phyloP scores from a whole-genome alignment of 768 basidiomycete genomes.

The Boletus rubroflammeus region DNA sequence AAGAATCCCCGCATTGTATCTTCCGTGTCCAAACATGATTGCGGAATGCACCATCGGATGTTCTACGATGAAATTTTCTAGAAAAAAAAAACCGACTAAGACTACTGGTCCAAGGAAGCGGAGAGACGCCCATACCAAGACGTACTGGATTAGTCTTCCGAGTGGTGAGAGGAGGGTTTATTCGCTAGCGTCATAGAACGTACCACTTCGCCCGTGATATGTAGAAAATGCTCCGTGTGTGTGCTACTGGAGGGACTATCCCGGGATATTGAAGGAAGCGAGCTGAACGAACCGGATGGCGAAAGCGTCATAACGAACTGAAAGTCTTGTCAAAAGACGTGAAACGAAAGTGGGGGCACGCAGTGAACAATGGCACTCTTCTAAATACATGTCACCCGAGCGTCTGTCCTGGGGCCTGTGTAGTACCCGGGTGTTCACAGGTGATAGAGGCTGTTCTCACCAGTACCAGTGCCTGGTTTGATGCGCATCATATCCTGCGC shows the following conservation, averaged over 20 bases:
- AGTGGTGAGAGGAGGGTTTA: not conserved
- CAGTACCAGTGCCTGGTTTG: not conserved
- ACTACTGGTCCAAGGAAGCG: not conserved
- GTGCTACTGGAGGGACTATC: not conserved
- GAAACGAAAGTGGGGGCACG: not conserved
- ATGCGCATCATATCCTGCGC: not conserved
- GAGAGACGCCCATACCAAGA: constrained; percentile 11
- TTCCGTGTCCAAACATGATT: constrained; percentile 22
- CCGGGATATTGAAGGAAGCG: not conserved
- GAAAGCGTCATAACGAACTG: constrained; percentile 1
- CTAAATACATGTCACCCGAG: not conserved
- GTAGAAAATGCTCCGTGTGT: constrained; percentile 3
- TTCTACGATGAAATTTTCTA: constrained; percentile 16
- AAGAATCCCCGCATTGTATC: constrained; percentile 16
- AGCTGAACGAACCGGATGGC: not conserved
- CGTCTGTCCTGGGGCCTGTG: not conserved
- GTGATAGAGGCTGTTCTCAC: not conserved
- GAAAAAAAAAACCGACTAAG: not conserved
- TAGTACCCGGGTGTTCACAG: not conserved
- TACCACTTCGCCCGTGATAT: constrained; percentile 20
- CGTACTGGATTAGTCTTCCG: constrained; percentile 13
- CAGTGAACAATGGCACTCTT: not conserved
- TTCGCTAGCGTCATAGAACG: not conserved
- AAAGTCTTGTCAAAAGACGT: constrained; percentile 11
- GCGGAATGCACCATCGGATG: constrained; percentile 15